These are phyloP conservation scores for Candida sp. DNA, from an alignment of 1,139 yeast genomes.

Conservation along the genomic window DNA sequence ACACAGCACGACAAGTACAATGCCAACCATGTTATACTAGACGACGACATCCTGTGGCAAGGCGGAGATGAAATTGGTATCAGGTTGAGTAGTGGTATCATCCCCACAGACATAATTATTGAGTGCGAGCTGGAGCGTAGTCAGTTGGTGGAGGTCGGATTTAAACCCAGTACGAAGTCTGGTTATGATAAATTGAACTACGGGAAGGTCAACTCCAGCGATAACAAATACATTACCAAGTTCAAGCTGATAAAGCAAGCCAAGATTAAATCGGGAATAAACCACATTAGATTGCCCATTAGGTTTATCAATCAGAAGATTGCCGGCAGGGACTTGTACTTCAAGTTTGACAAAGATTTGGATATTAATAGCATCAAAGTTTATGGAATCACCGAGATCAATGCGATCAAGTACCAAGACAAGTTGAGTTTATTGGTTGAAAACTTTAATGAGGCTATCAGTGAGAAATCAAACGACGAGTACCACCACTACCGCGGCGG, in stretches of 20 bases:
- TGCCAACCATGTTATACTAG: constrained; percentile 44
- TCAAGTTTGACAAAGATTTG: constrained; percentile 26
- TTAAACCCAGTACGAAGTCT: constrained; percentile 28
- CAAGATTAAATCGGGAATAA: constrained; percentile 16
- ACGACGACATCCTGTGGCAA: constrained; percentile 39
- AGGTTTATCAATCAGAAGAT: constrained; percentile 38
- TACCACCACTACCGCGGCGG: neutral
- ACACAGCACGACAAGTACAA: constrained; percentile 27
- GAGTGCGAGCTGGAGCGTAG: constrained; percentile 16
- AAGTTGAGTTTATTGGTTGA: constrained; percentile 29
- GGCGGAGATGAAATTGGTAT: constrained; percentile 43
- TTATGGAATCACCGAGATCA: constrained; percentile 42
- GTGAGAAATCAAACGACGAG: constrained; percentile 7
- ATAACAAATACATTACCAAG: constrained; percentile 24
- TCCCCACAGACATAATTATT: constrained; percentile 40
- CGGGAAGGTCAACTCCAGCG: constrained; percentile 5
- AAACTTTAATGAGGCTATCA: constrained; percentile 13
- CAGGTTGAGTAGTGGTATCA: constrained; percentile 34
- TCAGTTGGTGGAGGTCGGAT: constrained; percentile 24
- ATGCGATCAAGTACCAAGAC: constrained; percentile 29
- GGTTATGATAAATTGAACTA: constrained; percentile 12
- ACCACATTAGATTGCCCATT: constrained; percentile 39
- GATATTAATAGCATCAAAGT: constrained; percentile 30
- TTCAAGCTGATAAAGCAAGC: constrained; percentile 38
- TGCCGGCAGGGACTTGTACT: constrained; percentile 37